Base-by-base conservation (phyloP, 2,329 filamentous ascomycete species). In the Dactylellina sp. region DNA sequence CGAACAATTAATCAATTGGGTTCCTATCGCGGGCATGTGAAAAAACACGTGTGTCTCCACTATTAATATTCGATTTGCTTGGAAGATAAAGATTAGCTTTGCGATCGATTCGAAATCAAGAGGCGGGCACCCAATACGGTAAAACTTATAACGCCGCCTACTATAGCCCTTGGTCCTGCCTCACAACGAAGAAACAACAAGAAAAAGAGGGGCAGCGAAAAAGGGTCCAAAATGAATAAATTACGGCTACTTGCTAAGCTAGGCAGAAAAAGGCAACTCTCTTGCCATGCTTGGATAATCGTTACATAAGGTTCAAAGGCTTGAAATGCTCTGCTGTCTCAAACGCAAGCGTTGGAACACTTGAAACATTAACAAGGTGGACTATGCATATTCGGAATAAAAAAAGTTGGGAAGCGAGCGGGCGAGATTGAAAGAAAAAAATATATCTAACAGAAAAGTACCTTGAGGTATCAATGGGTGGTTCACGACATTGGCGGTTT, bases 81-180 rank as follows among this genome's bases (percentile, higher is more conserved):
- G 14, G 5, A 12, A 14, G 37, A 40, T 40, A 40, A 49, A 49
- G 20, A 28, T 28, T 52, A 16, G 49, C 24, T 16, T 52, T 35
- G 25, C 14, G 49, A 37, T 37, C 28, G 25, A 12, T 14, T 16
- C 4, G 24, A 22, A 28, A 18, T 55, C 32, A 20, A 52, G 16
- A 55, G 50, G 50, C 50, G 50, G 50, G 50, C 32, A 55, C 50
- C 50, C 32, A 55, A 55, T 40, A 5, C 20, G 50, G 50, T 35
- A 53, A 55, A 20, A 55, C 7, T 24, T 11, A 55, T 55, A 55
- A 22, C 16, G 28, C 11, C 25, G 18, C 18, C 6, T 40, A 11
- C 16, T 55, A 42, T 55, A 55, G 35, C 24, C 35, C 16, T n/a
- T 6, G 50, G 14, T 24, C 28, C 28, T 32, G 28, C 28, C 28